Conservation (phyloP, 441 rosid species). For the Arabidopsis lyrata region DNA sequence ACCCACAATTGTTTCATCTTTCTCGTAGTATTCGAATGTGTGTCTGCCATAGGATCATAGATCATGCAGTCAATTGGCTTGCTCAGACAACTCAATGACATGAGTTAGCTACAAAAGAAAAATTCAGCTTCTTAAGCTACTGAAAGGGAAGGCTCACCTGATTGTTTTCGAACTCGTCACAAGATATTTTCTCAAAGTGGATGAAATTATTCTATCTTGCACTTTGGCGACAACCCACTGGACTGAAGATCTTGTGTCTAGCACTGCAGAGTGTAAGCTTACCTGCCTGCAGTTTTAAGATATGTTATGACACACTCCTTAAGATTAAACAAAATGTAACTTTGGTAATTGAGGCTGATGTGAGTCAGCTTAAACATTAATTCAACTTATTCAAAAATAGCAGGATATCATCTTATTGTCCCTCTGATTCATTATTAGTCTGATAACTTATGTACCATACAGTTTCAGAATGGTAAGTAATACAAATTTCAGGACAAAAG, state of each 20-base stretch:
- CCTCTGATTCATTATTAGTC: constrained; percentile 17
- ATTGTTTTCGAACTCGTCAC: constrained; percentile 63
- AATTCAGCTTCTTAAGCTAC: constrained; percentile 32
- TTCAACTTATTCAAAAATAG: background rate
- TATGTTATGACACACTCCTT: constrained; percentile 1
- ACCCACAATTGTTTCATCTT: constrained; percentile 71
- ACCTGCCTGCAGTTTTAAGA: constrained; percentile 59
- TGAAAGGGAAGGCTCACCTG: constrained; percentile 55
- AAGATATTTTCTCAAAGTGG: constrained; percentile 64
- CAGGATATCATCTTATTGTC: background rate
- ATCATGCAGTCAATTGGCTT: constrained; percentile 21
- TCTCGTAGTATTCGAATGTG: constrained; percentile 72
- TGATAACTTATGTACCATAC: constrained; percentile 15
- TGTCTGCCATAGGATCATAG: constrained; percentile 57
- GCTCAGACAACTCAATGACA: constrained; percentile 35
- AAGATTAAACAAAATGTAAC: background rate
- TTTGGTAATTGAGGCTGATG: constrained; percentile 1
- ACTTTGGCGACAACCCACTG: constrained; percentile 77
- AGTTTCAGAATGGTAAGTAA: constrained; percentile 15
- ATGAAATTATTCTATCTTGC: constrained; percentile 70
- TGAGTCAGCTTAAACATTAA: background rate
- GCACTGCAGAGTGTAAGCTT: constrained; percentile 48
- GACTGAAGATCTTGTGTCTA: constrained; percentile 64
- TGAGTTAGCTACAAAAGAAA: background rate
- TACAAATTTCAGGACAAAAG: constrained; percentile 27